A percentile compares a stretch with the other conserved stretches of the same genome.
Conservation (phyloP, 805 yeast genomes). For the Spathaspora girioi region DNA sequence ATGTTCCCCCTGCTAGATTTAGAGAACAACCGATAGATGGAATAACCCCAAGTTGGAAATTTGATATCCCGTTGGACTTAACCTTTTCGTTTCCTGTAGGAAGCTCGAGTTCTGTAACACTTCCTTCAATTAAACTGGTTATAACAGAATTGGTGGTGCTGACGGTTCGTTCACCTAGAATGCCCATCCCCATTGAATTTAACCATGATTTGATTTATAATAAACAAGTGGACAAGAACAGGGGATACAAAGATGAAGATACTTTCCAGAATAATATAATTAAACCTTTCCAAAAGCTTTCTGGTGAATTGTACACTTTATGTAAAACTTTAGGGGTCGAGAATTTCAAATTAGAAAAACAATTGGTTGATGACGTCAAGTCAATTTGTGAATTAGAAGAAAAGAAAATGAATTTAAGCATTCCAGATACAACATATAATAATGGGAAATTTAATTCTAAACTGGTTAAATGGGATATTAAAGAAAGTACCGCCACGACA, state of each 20-base stretch:
- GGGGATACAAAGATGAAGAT: constrained; percentile 15
- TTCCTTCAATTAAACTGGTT: constrained; percentile 16
- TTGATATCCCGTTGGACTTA: constrained; percentile 25
- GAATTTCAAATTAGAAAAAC: constrained; percentile 24
- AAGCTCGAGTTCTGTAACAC: neutral
- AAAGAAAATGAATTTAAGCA: constrained; percentile 20
- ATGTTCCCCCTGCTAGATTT: constrained; percentile 21
- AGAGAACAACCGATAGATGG: constrained; percentile 5
- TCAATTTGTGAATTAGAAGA: constrained; percentile 23
- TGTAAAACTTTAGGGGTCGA: constrained; percentile 18
- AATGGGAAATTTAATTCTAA: constrained; percentile 4
- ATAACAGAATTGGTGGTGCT: constrained; percentile 27
- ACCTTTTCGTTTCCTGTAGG: neutral
- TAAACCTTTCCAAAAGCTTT: constrained; percentile 17
- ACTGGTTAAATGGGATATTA: constrained; percentile 6
- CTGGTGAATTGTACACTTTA: constrained; percentile 15
- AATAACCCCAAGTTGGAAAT: constrained; percentile 16
- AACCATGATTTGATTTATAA: constrained; percentile 30
- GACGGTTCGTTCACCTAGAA: constrained; percentile 27
- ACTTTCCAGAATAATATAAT: constrained; percentile 21
- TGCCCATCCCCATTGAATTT: constrained; percentile 36
- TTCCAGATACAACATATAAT: constrained; percentile 15
- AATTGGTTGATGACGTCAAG: constrained; percentile 26
- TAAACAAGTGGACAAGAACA: constrained; percentile 8
- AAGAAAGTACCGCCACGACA: constrained; percentile 1